A percentile compares a stretch with the other conserved stretches of the same genome.
Evolutionary conservation across 305 asterid species (phyloP).

Genomic region (Coffea humblotiana): DNA sequence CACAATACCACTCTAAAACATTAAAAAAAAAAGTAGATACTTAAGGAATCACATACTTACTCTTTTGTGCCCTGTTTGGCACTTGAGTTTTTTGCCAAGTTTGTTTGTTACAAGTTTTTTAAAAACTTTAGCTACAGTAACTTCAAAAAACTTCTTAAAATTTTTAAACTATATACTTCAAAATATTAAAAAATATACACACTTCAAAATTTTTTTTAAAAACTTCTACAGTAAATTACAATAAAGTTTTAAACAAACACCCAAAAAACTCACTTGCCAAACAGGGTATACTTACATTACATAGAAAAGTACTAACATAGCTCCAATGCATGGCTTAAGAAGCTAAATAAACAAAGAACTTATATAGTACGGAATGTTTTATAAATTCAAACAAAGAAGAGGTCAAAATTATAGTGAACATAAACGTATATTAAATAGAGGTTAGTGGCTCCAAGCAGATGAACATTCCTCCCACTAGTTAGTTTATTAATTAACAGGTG

Average conservation of each 20-base stretch:
- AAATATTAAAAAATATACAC: too few species aligned
- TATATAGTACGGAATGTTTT: neutral
- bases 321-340: neutral
- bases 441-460: slow-evolving; percentile 58
- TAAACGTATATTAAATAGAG: neutral
- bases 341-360: neutral
- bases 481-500: slow-evolving; percentile 14
- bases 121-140: too few species aligned
- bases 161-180: too few species aligned
- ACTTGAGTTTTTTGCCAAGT: too few species aligned
- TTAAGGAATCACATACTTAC: neutral
- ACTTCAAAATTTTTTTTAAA: too few species aligned
- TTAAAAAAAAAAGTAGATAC: too few species aligned
- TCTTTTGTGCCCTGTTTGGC: neutral
- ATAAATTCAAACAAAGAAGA: neutral
- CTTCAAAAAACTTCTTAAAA: too few species aligned
- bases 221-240: too few species aligned
- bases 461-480: slow-evolving; percentile 46
- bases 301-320: neutral
- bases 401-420: neutral
- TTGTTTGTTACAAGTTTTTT: too few species aligned
- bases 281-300: neutral
- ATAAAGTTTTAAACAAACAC: too few species aligned
- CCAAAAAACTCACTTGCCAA: too few species aligned
- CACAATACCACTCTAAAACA: neutral